Evolutionary conservation across 2,329 filamentous ascomycete species (phyloP), one percentile per base, ranked within the genome.

Genomic region (Penicillium hesseltinei): DNA sequence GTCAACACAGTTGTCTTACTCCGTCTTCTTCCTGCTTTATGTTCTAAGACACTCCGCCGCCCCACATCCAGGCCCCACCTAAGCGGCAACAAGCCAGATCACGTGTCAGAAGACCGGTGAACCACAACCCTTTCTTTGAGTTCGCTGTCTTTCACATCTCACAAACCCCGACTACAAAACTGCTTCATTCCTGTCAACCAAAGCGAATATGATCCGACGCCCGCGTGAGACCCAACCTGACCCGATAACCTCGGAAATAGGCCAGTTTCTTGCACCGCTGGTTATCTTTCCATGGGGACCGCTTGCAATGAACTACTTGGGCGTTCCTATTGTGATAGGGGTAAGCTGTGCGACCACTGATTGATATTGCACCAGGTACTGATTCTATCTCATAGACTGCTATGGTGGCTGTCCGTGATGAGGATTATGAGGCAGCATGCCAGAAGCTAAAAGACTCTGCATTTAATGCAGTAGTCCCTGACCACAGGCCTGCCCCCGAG

Each of bases 211-310:
- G 21, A 21, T 21, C 13, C 43, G 43, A 31, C n/a, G 1, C 1
- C 43, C 29, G 23, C 44, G 29, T 0, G 29, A 15, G 4, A 9
- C 13, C 5, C 4, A 17, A 1, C 44, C 27, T 23, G 29, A 47
- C 7, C 17, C n/a, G 0, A 33, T 33, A 4, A 17, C 19, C 0
- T 33, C 7, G 0, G 44, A 47, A 23, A 1, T 47, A 0, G 2
- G 44, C 4, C 2, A 21, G 0, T 0, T 33, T 0, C 44, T 47
- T 33, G 0, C 44, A 4, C 29, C 44, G 0, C 19, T 47, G 7
- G 27, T 1, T 33, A 33, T 47, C n/a, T 47, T 47, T 17, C 44
- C 44, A 47, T 33, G 44, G 44, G 44, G 29, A 10, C 44, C 44
- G 6, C 27, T 31, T 33, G 44, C 44, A 33, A 47, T 47, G 44